Evolutionary conservation across 1,284 basidiomycete genomes (phyloP).

Genomic region (Malassezia nana): DNA sequence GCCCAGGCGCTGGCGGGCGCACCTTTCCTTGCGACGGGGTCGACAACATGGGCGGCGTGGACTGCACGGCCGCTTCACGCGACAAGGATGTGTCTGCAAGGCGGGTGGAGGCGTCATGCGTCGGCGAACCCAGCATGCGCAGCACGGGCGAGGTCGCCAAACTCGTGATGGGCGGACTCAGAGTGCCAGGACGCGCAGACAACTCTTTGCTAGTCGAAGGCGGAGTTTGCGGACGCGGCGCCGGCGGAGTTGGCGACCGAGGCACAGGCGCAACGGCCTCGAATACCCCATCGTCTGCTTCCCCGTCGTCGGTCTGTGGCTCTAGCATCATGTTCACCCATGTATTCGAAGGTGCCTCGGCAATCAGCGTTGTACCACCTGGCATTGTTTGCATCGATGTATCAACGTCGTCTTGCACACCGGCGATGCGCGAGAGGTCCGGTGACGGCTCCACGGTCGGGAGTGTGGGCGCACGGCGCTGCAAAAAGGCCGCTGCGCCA

Average conservation of each 20-base stretch:
- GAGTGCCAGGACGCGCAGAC: constrained; percentile 18
- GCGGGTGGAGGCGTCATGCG: neutral
- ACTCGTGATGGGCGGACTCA: constrained; percentile 2
- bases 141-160: neutral
- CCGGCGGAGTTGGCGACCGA: neutral
- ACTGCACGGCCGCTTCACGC: neutral
- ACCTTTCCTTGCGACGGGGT: neutral
- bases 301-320: neutral
- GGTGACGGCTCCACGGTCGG: neutral
- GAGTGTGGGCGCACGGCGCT: neutral
- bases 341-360: neutral
- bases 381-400: neutral
- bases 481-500: neutral
- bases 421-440: neutral
- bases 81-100: neutral
- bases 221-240: neutral
- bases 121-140: constrained; percentile 2
- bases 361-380: neutral
- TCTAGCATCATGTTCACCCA: neutral
- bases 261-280: no score
- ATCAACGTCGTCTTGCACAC: neutral
- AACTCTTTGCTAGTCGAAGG: constrained; percentile 18
- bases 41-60: neutral
- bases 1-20: neutral
- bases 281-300: neutral